These are phyloP conservation scores for Stephania cephalantha DNA, from an alignment of 164 flowering plant species.

Conservation along the genomic window DNA sequence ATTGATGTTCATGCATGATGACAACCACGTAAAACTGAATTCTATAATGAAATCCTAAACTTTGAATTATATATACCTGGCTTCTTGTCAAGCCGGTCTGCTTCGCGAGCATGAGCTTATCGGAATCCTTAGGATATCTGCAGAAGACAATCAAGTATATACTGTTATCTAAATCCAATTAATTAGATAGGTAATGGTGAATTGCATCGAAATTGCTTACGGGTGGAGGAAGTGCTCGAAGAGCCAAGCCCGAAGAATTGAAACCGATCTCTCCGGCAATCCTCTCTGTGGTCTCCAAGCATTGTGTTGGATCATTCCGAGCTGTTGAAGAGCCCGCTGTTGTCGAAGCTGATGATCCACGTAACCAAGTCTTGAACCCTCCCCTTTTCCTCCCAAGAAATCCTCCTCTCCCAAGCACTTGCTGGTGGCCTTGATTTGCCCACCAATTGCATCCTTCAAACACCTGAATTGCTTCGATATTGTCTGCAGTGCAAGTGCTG, in stretches of 20 bases:
- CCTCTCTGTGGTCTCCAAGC: conserved; percentile 99
- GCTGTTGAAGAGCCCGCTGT: conserved; percentile 84
- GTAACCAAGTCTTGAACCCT: conserved; percentile 65
- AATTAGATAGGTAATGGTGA: too few relatives aligned
- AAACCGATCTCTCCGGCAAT: conserved; percentile 88
- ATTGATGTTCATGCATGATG: not conserved
- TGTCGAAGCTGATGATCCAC: conserved; percentile 84
- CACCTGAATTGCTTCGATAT: conserved; percentile 92
- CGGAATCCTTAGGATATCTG: conserved; percentile 97
- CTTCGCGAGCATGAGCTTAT: conserved; percentile 86
- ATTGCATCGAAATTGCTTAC: conserved; percentile 32
- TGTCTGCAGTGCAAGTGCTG: conserved; percentile 80
- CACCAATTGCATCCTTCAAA: conserved; percentile 70
- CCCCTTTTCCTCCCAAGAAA: conserved; percentile 38
- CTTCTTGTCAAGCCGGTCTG: conserved; percentile 94
- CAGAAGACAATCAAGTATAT: conserved; percentile 12
- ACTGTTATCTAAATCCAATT: too few relatives aligned
- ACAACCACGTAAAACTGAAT: not conserved
- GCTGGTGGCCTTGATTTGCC: conserved; percentile 55
- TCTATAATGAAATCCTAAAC: not conserved
- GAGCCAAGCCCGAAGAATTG: conserved; percentile 98
- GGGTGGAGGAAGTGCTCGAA: conserved; percentile 98
- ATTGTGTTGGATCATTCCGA: conserved; percentile 94
- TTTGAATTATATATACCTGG: conserved; percentile 44
- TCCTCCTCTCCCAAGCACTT: conserved; percentile 81